These are phyloP conservation scores for Fomitopsis pulvina DNA, from an alignment of 768 basidiomycete species.

Conservation along the genomic window DNA sequence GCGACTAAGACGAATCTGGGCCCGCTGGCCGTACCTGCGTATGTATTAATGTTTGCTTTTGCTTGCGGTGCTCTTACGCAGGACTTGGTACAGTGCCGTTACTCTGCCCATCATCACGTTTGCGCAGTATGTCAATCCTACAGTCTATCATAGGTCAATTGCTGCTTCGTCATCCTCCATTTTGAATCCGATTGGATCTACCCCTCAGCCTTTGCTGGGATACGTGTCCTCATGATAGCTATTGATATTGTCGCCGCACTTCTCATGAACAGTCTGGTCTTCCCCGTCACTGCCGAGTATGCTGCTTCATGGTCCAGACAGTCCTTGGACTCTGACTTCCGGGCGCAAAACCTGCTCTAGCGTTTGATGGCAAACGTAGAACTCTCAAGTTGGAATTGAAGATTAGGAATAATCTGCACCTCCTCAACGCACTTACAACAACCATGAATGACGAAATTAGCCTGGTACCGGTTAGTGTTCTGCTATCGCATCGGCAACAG, in stretches of 20 bases:
- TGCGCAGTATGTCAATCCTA: constrained; percentile 20
- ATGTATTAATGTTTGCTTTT: constrained; percentile 12
- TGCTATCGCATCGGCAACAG: too few species aligned
- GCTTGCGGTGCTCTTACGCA: neutral
- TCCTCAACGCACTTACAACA: constrained; percentile 30
- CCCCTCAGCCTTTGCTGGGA: constrained; percentile 31
- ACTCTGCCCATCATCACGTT: constrained; percentile 38
- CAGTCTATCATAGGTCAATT: constrained; percentile 26
- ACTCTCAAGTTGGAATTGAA: constrained; percentile 34
- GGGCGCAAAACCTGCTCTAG: constrained; percentile 16
- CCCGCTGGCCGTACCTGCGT: constrained; percentile 40
- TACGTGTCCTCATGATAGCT: constrained; percentile 35
- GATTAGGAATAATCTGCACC: constrained; percentile 34
- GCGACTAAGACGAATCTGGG: constrained; percentile 32
- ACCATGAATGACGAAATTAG: constrained; percentile 44
- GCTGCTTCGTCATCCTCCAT: neutral
- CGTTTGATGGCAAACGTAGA: constrained; percentile 26
- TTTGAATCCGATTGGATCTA: neutral
- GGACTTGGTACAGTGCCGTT: constrained; percentile 26
- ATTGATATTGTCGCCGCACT: constrained; percentile 40
- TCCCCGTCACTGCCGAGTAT: constrained; percentile 41
- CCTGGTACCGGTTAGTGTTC: constrained; percentile 34
- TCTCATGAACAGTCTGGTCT: constrained; percentile 36
- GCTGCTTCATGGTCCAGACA: neutral
- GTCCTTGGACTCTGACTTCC: constrained; percentile 17